A percentile compares a stretch with the other conserved stretches of the same genome.
These are phyloP conservation scores for Malassezia globosa DNA, from an alignment of 1,284 basidiomycete species.

Conservation along the genomic window DNA sequence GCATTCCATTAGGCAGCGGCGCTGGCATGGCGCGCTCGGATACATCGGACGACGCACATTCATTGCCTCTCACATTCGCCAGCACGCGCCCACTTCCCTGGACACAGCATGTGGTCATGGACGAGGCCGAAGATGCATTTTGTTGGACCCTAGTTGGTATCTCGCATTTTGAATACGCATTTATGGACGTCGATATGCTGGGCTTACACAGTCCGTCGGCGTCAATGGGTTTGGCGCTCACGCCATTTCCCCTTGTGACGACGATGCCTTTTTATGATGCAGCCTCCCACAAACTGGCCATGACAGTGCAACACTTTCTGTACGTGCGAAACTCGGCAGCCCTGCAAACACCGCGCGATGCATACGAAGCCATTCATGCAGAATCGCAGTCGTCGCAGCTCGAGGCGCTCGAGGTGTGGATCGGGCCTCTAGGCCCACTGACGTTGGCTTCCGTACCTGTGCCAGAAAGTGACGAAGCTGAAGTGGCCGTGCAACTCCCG, in stretches of 20 bases:
- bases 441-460: background rate
- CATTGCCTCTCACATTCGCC: slow-evolving; percentile 9
- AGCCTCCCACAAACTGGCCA: slow-evolving; percentile 61
- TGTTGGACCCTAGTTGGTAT: slow-evolving; percentile 94
- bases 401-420: slow-evolving; percentile 68
- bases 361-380: slow-evolving; percentile 16
- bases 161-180: slow-evolving; percentile 85
- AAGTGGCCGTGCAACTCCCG: slow-evolving; percentile 27
- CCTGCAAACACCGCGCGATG: background rate
- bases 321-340: slow-evolving; percentile 45
- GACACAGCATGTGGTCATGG: slow-evolving; percentile 51
- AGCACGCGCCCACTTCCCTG: background rate
- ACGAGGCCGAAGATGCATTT: slow-evolving; percentile 83
- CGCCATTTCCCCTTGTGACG: slow-evolving; percentile 75
- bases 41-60: slow-evolving; percentile 2
- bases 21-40: background rate
- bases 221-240: slow-evolving; percentile 50
- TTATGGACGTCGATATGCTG: slow-evolving; percentile 74
- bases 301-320: slow-evolving; percentile 68
- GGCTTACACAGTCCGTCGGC: slow-evolving; percentile 63
- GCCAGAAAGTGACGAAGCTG: slow-evolving; percentile 19
- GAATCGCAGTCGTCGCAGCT: slow-evolving; percentile 50
- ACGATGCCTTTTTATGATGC: slow-evolving; percentile 65
- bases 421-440: slow-evolving; percentile 76
- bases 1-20: background rate